Conservation (phyloP, 352 stramenopile species). For the Globisporangium barbulae region DNA sequence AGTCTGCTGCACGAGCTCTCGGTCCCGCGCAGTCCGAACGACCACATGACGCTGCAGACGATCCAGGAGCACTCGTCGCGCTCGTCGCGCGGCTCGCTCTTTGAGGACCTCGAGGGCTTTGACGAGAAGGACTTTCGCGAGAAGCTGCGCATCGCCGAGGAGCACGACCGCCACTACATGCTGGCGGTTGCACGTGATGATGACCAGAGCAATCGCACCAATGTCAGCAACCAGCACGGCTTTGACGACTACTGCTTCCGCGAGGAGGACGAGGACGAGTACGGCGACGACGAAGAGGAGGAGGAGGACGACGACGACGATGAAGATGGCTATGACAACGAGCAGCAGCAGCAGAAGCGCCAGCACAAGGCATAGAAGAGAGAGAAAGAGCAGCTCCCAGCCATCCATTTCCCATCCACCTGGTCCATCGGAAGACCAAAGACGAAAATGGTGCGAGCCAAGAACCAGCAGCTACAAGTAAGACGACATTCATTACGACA, state of each 20-base stretch:
- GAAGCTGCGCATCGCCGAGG: constrained; percentile 14
- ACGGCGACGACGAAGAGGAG: constrained; percentile 17
- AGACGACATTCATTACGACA: constrained; percentile 9
- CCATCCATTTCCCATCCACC: background rate
- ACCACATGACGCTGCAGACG: constrained; percentile 44
- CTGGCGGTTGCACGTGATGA: background rate
- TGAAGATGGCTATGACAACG: background rate
- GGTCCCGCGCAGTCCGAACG: constrained; percentile 17
- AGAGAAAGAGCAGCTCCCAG: background rate
- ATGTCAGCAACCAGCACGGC: background rate
- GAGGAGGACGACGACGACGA: constrained; percentile 10
- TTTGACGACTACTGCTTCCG: constrained; percentile 14
- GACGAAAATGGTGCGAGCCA: background rate
- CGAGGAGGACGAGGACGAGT: constrained; percentile 27
- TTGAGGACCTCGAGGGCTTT: constrained; percentile 24
- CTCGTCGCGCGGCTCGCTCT: constrained; percentile 18
- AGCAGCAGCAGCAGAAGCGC: constrained; percentile 23
- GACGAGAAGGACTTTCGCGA: constrained; percentile 15
- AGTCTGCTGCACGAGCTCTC: constrained; percentile 48
- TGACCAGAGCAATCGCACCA: background rate
- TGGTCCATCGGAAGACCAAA: constrained; percentile 17
- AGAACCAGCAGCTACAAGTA: constrained; percentile 3
- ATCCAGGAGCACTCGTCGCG: constrained; percentile 33
- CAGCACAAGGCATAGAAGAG: constrained; percentile 21
- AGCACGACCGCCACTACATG: constrained; percentile 12